Percentiles rank a stretch among this genome's conserved stretches.
Conservation (phyloP, 2,329 filamentous ascomycete genomes). For the Magnaporthiopsis rhizophila region DNA sequence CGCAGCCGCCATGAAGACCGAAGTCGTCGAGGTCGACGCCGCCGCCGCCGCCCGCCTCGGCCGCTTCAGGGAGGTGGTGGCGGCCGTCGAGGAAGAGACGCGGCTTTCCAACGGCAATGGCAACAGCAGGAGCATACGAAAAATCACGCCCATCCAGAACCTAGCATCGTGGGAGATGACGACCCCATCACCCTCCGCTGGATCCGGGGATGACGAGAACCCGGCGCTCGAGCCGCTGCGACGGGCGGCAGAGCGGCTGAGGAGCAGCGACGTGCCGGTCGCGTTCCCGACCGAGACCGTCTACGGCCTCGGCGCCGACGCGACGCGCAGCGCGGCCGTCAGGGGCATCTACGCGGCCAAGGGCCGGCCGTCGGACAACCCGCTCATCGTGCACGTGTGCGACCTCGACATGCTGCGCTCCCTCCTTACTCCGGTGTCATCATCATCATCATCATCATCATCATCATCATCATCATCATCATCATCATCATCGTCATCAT, state of each 20-base stretch:
- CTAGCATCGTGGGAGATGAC: constrained; percentile 33
- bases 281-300: constrained; percentile 98
- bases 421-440: constrained; percentile 36
- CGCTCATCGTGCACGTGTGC: constrained; percentile 85
- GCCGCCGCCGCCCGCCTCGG: constrained; percentile 12
- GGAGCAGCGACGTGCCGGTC: constrained; percentile 63
- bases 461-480: too few species aligned
- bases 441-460: background rate
- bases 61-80: constrained; percentile 9
- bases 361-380: constrained; percentile 85
- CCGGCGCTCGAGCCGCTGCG: constrained; percentile 36
- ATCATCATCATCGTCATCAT: constrained; percentile 6
- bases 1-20: constrained; percentile 14
- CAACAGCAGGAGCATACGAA: background rate
- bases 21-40: constrained; percentile 14
- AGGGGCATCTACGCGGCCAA: constrained; percentile 90
- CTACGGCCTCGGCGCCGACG: constrained; percentile 94
- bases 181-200: constrained; percentile 11
- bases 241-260: constrained; percentile 59
- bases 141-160: constrained; percentile 12
- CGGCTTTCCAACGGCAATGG: background rate
- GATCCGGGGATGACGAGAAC: constrained; percentile 15
- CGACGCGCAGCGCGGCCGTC: constrained; percentile 75
- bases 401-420: constrained; percentile 68
- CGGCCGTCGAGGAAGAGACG: background rate